phyloP scores from a whole-genome alignment of 257 asterid species.

The Plantago major region DNA sequence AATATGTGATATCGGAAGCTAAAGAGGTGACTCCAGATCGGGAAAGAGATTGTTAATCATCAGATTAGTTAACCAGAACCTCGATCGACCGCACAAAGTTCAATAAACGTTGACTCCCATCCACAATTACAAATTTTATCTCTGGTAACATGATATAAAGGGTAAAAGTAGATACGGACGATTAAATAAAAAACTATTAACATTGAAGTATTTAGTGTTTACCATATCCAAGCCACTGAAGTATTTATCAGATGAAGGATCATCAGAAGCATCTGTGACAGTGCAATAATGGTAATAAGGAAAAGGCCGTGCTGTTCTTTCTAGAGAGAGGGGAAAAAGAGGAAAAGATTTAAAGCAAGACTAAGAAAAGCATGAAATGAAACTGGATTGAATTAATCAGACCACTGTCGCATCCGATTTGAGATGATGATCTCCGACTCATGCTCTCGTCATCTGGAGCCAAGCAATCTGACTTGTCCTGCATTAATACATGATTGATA shows the following conservation, averaged over 20 bases:
- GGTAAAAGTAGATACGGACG: too few species aligned
- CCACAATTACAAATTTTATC: too few species aligned
- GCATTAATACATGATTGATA: slow-evolving; percentile 29
- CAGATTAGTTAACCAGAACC: not conserved
- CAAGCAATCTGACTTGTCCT: slow-evolving; percentile 42
- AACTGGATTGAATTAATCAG: slow-evolving; percentile 19
- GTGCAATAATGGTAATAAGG: slow-evolving; percentile 22
- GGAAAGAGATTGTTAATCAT: not conserved
- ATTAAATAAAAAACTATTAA: too few species aligned
- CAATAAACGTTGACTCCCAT: not conserved
- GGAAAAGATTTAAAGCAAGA: slow-evolving; percentile 14
- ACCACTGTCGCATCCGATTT: slow-evolving; percentile 35
- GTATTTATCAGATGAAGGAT: slow-evolving; percentile 31
- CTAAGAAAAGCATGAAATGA: slow-evolving; percentile 5
- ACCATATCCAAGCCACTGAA: slow-evolving; percentile 36
- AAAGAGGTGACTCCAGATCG: too few species aligned
- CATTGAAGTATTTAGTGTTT: slow-evolving; percentile 1
- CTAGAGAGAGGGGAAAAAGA: not conserved
- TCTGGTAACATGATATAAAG: too few species aligned
- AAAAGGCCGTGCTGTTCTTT: slow-evolving; percentile 13
- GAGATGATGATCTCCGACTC: slow-evolving; percentile 42
- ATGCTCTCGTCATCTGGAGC: slow-evolving; percentile 37
- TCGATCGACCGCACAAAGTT: not conserved
- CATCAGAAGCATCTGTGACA: slow-evolving; percentile 44
- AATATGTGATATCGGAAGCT: too few species aligned